Percentiles rank a stretch among this genome's conserved stretches.
phyloP scores from a whole-genome alignment of 2,329 filamentous ascomycete species.

The Ophiocordyceps camponoti-floridani region DNA sequence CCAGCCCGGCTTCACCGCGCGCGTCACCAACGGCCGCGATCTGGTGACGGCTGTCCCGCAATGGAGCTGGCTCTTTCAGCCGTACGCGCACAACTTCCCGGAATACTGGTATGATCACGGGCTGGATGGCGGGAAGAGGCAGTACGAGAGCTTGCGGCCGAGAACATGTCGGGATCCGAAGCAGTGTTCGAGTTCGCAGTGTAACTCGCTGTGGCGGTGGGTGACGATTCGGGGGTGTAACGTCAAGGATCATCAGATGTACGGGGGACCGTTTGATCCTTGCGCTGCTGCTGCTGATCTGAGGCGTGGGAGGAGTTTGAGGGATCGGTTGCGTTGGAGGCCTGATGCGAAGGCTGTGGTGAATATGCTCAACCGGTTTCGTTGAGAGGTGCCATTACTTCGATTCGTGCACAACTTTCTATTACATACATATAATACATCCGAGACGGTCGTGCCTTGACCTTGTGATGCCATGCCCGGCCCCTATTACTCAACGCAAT shows the following conservation, averaged over 20 bases:
- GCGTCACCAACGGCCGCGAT: slow-evolving; percentile 49
- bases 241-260: neutral
- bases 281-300: neutral
- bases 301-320: no score
- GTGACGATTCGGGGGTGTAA: neutral
- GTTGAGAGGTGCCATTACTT: no score
- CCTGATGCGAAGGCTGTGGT: no score
- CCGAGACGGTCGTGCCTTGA: no score
- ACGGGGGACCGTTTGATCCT: neutral
- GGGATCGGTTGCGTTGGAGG: no score
- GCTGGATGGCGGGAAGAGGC: slow-evolving; percentile 13
- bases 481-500: no score
- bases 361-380: no score
- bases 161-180: neutral
- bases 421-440: no score
- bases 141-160: slow-evolving; percentile 5
- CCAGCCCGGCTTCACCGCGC: slow-evolving; percentile 34
- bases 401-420: no score
- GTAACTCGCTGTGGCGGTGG: slow-evolving; percentile 1
- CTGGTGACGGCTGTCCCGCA: slow-evolving; percentile 47
- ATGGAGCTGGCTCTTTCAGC: slow-evolving; percentile 20
- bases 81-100: slow-evolving; percentile 45
- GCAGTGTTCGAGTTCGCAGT: neutral
- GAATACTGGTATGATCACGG: slow-evolving; percentile 41
- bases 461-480: no score